Conservation (phyloP, 345 rosid species). For the Viola odorata region DNA sequence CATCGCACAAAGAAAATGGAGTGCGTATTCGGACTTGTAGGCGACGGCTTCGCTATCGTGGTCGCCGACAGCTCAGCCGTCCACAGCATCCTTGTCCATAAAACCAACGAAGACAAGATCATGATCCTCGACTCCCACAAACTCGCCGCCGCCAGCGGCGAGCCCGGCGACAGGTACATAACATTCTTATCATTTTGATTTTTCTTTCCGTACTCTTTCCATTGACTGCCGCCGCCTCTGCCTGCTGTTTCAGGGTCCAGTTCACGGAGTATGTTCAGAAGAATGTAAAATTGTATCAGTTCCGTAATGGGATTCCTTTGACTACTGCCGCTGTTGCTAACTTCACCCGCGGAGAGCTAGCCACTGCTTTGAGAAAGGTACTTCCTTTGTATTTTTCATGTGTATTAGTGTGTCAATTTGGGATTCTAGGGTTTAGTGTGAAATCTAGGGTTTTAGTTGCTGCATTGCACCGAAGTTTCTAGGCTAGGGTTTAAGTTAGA, state of each 20-base stretch:
- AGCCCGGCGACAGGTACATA: constrained; percentile 78
- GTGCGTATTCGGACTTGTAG: constrained; percentile 91
- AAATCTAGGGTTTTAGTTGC: background rate
- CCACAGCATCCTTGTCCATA: constrained; percentile 85
- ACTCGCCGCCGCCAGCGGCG: constrained; percentile 95
- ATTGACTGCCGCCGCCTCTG: background rate
- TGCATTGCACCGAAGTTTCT: background rate
- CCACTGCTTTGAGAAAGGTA: constrained; percentile 95
- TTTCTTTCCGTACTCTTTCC: background rate
- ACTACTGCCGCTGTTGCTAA: constrained; percentile 88
- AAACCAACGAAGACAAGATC: constrained; percentile 93
- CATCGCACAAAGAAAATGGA: constrained; percentile 43
- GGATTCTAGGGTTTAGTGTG: background rate
- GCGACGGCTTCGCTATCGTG: constrained; percentile 73
- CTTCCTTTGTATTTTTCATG: background rate
- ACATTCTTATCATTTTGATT: background rate
- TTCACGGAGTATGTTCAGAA: constrained; percentile 96
- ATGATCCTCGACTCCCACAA: constrained; percentile 93
- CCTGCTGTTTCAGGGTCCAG: constrained; percentile 52
- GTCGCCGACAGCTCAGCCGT: constrained; percentile 92
- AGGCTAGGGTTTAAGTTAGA: background rate
- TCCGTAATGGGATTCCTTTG: constrained; percentile 85
- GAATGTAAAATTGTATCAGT: constrained; percentile 90
- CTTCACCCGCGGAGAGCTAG: constrained; percentile 91
- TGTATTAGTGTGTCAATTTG: background rate